These are phyloP conservation scores for Euphorbia schlechtendalii DNA, from an alignment of 441 rosid species.

Conservation along the genomic window DNA sequence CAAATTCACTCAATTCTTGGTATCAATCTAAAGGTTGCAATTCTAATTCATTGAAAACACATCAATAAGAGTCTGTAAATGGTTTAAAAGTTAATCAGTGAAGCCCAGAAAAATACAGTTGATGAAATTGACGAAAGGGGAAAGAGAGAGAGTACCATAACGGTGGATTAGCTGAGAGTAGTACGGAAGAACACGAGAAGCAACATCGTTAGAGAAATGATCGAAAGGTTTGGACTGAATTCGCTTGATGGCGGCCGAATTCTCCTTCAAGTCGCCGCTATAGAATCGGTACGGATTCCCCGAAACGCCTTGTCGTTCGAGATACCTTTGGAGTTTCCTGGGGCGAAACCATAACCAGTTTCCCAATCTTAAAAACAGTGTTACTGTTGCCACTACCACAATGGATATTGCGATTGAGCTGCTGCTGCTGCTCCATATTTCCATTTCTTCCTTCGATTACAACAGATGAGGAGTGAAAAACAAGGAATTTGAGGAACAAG, in stretches of 20 bases:
- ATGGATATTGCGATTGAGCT: neutral
- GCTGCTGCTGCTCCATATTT: too few relatives aligned
- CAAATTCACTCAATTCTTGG: too few relatives aligned
- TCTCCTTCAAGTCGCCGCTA: neutral
- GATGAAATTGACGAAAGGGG: too few relatives aligned
- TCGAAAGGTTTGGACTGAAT: neutral
- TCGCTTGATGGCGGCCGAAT: neutral
- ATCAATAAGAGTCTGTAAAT: too few relatives aligned
- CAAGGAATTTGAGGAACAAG: too few relatives aligned
- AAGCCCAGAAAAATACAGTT: too few relatives aligned
- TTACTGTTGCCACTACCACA: neutral
- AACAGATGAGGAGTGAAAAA: too few relatives aligned
- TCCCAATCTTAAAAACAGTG: constrained; percentile 16
- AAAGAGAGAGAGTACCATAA: constrained; percentile 25
- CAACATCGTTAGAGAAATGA: neutral
- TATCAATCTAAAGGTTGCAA: too few relatives aligned
- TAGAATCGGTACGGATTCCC: constrained; percentile 19
- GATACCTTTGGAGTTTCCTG: constrained; percentile 19
- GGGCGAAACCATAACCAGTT: constrained; percentile 30
- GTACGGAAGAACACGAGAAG: constrained; percentile 16
- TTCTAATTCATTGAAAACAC: too few relatives aligned
- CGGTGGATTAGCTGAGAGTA: neutral
- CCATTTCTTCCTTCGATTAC: too few relatives aligned
- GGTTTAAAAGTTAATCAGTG: too few relatives aligned
- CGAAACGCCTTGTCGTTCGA: constrained; percentile 24